These are phyloP conservation scores for Daucus carota DNA, from an alignment of 129 eudicot genomes.

Conservation along the genomic window DNA sequence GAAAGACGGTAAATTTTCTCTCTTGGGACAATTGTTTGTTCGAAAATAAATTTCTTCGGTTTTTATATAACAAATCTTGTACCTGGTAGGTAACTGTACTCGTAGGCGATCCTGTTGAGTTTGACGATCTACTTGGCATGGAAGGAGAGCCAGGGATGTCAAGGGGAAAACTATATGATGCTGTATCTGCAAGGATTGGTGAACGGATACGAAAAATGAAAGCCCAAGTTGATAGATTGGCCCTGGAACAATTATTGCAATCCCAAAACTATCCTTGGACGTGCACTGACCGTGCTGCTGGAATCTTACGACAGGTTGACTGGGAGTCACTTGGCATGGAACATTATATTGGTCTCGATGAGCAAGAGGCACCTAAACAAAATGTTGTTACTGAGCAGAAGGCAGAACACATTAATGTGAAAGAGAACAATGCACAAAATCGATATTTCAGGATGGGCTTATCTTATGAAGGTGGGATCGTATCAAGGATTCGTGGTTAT, in stretches of 20 bases:
- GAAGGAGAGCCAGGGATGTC: constrained; percentile 29
- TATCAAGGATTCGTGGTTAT: constrained; percentile 41
- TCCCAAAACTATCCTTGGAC: constrained; percentile 22
- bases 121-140: constrained; percentile 39
- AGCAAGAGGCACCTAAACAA: not conserved
- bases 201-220: constrained; percentile 43
- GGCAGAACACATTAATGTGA: not conserved
- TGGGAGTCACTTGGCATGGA: constrained; percentile 64
- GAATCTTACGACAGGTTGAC: constrained; percentile 36
- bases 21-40: not conserved
- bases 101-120: constrained; percentile 69
- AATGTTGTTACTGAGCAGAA: not conserved
- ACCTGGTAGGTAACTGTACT: constrained; percentile 59
- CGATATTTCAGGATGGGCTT: constrained; percentile 20
- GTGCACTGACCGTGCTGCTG: constrained; percentile 35
- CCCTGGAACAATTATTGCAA: constrained; percentile 29
- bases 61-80: not conserved
- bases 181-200: constrained; percentile 53
- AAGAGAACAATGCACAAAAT: constrained; percentile 15
- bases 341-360: constrained; percentile 13
- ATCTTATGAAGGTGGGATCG: constrained; percentile 33
- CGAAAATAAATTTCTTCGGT: not conserved
- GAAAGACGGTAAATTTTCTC: constrained; percentile 47
- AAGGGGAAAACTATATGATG: constrained; percentile 58
- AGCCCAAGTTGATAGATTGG: constrained; percentile 48